These are phyloP conservation scores for Mariannaea sp. DNA, from an alignment of 2,329 filamentous ascomycete species.

Conservation along the genomic window DNA sequence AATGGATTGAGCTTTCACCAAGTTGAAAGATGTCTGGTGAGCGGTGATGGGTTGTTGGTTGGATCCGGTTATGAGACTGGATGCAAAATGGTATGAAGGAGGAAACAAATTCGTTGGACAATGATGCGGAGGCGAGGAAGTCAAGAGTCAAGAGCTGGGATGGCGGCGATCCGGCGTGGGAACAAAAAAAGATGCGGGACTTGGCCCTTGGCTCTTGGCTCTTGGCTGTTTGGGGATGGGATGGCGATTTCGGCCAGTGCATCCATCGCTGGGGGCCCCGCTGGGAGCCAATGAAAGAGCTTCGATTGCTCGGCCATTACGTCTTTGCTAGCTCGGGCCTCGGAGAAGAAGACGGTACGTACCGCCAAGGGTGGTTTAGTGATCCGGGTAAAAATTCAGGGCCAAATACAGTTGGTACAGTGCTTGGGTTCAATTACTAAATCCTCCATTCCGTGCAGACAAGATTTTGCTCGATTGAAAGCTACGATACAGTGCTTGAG, in stretches of 20 bases:
- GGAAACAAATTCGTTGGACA: slow-evolving; percentile 10
- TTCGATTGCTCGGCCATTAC: slow-evolving; percentile 41
- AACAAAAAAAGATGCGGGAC: slow-evolving; percentile 40
- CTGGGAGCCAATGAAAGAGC: slow-evolving; percentile 28
- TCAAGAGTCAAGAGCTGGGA: slow-evolving; percentile 22
- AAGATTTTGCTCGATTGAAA: too few species aligned
- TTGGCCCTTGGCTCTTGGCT: slow-evolving; percentile 24
- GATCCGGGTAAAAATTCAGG: neutral
- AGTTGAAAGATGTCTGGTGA: neutral
- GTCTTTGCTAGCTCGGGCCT: slow-evolving; percentile 38
- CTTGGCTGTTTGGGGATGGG: slow-evolving; percentile 14
- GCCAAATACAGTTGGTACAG: neutral
- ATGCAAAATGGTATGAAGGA: slow-evolving; percentile 5
- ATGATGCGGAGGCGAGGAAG: slow-evolving; percentile 29
- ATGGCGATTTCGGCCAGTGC: slow-evolving; percentile 40
- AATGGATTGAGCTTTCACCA: slow-evolving; percentile 8
- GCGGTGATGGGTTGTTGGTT: neutral
- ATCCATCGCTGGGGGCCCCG: slow-evolving; percentile 28
- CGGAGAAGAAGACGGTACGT: slow-evolving; percentile 31
- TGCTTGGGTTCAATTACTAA: neutral
- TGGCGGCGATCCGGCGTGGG: slow-evolving; percentile 29
- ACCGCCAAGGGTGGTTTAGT: slow-evolving; percentile 3
- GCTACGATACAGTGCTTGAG: too few species aligned
- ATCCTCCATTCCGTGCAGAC: too few species aligned
- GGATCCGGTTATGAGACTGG: neutral